A percentile compares a stretch with the other conserved stretches of the same genome.
Evolutionary conservation across 805 yeast species (phyloP).

Genomic region (Yamadazyma paraphyllophila): DNA sequence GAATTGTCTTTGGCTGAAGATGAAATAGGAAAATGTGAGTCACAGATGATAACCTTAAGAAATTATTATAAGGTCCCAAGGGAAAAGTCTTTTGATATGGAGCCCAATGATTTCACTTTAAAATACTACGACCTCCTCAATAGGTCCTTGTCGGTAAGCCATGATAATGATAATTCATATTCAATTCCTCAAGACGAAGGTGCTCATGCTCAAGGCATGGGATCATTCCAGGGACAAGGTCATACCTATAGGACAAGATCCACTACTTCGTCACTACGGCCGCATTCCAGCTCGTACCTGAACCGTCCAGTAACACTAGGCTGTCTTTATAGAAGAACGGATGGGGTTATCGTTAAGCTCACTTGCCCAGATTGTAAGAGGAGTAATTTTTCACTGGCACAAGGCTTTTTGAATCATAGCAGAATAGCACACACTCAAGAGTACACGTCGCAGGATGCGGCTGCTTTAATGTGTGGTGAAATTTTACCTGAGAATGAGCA

Average conservation of each 20-base stretch:
- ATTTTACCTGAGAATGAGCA: conserved; percentile 55
- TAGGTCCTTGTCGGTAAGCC: conserved; percentile 31
- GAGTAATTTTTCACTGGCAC: conserved; percentile 72
- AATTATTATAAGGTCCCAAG: conserved; percentile 43
- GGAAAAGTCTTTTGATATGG: conserved; percentile 37
- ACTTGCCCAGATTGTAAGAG: conserved; percentile 68
- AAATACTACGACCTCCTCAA: conserved; percentile 40
- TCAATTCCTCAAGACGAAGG: neutral
- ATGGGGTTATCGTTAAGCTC: conserved; percentile 66
- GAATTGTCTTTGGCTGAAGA: conserved; percentile 50
- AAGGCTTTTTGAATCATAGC: conserved; percentile 77
- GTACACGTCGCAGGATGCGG: conserved; percentile 69
- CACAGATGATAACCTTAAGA: conserved; percentile 53
- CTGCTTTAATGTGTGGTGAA: conserved; percentile 66
- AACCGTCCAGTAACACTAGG: conserved; percentile 21
- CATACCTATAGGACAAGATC: conserved; percentile 48
- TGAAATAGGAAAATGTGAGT: conserved; percentile 57
- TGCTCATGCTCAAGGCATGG: neutral
- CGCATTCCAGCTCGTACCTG: conserved; percentile 30
- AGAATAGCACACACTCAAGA: conserved; percentile 72
- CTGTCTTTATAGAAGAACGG: conserved; percentile 64
- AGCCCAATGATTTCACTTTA: conserved; percentile 44
- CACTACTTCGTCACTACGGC: conserved; percentile 53
- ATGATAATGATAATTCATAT: conserved; percentile 10
- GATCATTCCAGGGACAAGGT: neutral